A percentile compares a stretch with the other conserved stretches of the same genome.
Evolutionary conservation across 2,329 filamentous ascomycete species (phyloP).

Genomic region (Colletotrichum eleusines): DNA sequence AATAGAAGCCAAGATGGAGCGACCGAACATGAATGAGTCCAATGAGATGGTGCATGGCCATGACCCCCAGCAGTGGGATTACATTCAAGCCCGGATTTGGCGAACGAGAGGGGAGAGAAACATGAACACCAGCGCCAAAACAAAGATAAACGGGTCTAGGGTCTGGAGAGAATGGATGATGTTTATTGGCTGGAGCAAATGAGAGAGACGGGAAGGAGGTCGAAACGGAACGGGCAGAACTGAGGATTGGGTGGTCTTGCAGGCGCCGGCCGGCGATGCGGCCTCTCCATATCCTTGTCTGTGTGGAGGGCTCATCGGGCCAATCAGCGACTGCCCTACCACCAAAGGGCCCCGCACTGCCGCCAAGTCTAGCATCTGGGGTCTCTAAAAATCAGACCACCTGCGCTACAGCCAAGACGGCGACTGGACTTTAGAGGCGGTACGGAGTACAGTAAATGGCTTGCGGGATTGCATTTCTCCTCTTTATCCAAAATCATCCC

Average conservation of each 20-base stretch:
- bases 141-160: background rate
- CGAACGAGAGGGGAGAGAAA: background rate
- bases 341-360: background rate
- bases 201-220: constrained; percentile 12
- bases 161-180: background rate
- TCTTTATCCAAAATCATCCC: too few relatives aligned
- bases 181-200: background rate
- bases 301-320: background rate
- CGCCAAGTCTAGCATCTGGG: constrained; percentile 11
- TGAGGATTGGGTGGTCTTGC: constrained; percentile 39
- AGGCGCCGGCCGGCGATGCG: constrained; percentile 39
- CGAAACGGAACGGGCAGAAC: constrained; percentile 4
- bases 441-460: too few relatives aligned
- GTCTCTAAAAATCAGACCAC: constrained; percentile 38
- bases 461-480: too few relatives aligned
- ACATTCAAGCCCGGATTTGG: constrained; percentile 2
- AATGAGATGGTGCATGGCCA: constrained; percentile 17
- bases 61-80: constrained; percentile 16
- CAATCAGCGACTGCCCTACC: constrained; percentile 26
- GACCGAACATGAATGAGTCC: constrained; percentile 19
- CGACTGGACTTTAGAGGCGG: constrained; percentile 8
- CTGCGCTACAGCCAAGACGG: background rate
- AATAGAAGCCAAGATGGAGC: constrained; percentile 29
- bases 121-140: constrained; percentile 38
- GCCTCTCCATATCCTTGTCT: background rate